A percentile compares a stretch with the other conserved stretches of the same genome.
phyloP scores from a whole-genome alignment of 805 yeast species.

The Teunomyces barrocoloradensis region DNA sequence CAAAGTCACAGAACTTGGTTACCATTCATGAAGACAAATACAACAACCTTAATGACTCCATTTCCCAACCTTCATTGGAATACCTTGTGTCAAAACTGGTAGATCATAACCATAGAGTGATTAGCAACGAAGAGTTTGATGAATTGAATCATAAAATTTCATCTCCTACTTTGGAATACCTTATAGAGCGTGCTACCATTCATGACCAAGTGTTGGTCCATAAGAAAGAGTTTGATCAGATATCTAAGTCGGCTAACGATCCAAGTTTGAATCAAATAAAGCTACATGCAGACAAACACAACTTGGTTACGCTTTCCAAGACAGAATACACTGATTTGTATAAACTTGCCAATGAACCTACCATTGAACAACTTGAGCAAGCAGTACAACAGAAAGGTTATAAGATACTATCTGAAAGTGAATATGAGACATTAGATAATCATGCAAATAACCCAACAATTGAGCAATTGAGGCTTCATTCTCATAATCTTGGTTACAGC shows the following conservation, averaged over 20 bases:
- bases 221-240: conserved; percentile 3
- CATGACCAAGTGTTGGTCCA: conserved; percentile 7
- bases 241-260: conserved; percentile 8
- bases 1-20: conserved; percentile 19
- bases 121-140: conserved; percentile 9
- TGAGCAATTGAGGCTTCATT: conserved; percentile 15
- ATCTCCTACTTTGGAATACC: conserved; percentile 18
- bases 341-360: conserved; percentile 32
- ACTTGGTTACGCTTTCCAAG: conserved; percentile 30
- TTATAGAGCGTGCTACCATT: conserved; percentile 6
- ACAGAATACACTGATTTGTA: conserved; percentile 31
- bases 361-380: conserved; percentile 13
- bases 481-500: conserved; percentile 8
- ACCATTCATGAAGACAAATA: conserved; percentile 13
- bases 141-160: conserved; percentile 11
- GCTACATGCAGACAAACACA: conserved; percentile 31
- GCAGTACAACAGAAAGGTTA: conserved; percentile 17
- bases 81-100: conserved; percentile 4
- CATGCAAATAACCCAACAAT: conserved; percentile 18
- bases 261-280: conserved; percentile 32
- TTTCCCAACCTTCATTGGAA: conserved; percentile 6
- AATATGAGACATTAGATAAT: conserved; percentile 10
- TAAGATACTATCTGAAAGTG: conserved; percentile 12
- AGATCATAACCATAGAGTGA: conserved; percentile 2
- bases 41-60: conserved; percentile 7